phyloP scores from a whole-genome alignment of 2,329 filamentous ascomycete genomes.

The Paraconiothyrium sp. region DNA sequence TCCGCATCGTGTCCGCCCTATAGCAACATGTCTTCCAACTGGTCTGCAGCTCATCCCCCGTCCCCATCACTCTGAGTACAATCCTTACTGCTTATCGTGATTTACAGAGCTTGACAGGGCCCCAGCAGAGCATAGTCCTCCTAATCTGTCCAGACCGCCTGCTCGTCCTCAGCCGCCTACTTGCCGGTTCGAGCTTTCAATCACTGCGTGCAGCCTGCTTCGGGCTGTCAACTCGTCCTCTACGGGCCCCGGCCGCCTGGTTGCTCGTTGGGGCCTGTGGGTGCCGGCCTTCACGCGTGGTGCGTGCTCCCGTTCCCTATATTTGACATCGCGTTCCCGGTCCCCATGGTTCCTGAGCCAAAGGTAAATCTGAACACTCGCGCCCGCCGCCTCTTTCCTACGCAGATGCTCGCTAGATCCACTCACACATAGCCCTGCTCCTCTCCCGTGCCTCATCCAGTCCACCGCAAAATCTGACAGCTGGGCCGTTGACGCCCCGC shows the following conservation, averaged over 20 bases:
- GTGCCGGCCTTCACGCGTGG: conserved; percentile 41
- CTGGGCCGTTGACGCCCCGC: conserved; percentile 36
- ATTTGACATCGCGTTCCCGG: conserved; percentile 34
- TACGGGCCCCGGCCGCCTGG: conserved; percentile 35
- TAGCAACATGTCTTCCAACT: conserved; percentile 42
- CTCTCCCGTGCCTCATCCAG: conserved; percentile 20
- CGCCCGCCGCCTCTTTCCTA: conserved; percentile 24
- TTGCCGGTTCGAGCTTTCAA: conserved; percentile 34
- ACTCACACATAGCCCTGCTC: conserved; percentile 21
- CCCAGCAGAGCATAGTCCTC: conserved; percentile 29
- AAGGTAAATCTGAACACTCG: conserved; percentile 23
- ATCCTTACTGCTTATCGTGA: conserved; percentile 40
- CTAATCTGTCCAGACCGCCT: conserved; percentile 38
- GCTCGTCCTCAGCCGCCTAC: conserved; percentile 30
- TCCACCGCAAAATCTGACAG: conserved; percentile 32
- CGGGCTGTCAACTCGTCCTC: conserved; percentile 24
- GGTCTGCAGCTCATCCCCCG: conserved; percentile 30
- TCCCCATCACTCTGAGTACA: conserved; percentile 37
- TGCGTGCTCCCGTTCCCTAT: conserved; percentile 44
- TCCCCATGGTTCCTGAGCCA: conserved; percentile 36
- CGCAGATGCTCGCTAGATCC: conserved; percentile 26
- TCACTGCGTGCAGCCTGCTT: conserved; percentile 42
- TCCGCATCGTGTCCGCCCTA: conserved; percentile 40
- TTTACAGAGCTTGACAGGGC: conserved; percentile 33
- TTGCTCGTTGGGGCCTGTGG: conserved; percentile 34